Percentiles rank a stretch among this genome's conserved stretches.
Evolutionary conservation across 78 protist genomes (phyloP).

Genomic region (Guillardia theta): DNA sequence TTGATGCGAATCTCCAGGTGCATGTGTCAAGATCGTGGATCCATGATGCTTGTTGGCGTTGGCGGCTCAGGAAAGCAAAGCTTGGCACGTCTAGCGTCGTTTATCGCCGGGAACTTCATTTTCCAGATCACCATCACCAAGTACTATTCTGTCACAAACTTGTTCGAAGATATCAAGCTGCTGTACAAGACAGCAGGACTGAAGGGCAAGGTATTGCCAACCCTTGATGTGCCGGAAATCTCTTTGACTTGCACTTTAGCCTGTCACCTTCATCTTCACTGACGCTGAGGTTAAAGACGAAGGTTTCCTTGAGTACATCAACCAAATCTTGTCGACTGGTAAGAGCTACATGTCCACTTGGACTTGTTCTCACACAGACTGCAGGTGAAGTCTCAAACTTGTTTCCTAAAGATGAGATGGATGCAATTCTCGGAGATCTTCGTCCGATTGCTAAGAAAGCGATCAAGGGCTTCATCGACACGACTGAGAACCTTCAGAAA

Average conservation of each 20-base stretch:
- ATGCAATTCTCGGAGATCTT: conserved; percentile 57
- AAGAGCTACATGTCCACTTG: too few relatives aligned
- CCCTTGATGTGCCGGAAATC: too few relatives aligned
- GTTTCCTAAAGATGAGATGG: conserved; percentile 80
- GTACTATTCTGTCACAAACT: conserved; percentile 63
- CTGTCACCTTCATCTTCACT: conserved; percentile 60
- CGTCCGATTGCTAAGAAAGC: neutral
- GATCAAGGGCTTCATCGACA: conserved; percentile 54
- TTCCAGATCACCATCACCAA: conserved; percentile 74
- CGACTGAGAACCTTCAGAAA: conserved; percentile 64
- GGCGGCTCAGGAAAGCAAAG: conserved; percentile 89
- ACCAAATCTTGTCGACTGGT: conserved; percentile 76
- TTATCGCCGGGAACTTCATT: conserved; percentile 57
- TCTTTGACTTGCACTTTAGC: too few relatives aligned
- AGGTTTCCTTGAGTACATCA: conserved; percentile 85
- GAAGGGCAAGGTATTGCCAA: too few relatives aligned
- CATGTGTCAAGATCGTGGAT: conserved; percentile 66
- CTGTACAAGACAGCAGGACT: conserved; percentile 76
- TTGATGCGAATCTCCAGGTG: conserved; percentile 72
- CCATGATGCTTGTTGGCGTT: conserved; percentile 82
- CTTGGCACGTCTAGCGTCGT: conserved; percentile 78
- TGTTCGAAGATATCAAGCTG: conserved; percentile 78
- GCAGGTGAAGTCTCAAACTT: conserved; percentile 76
- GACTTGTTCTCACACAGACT: too few relatives aligned
- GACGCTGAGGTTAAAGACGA: conserved; percentile 76